phyloP scores from a whole-genome alignment of 768 basidiomycete species.

The Lentinus brumalis region DNA sequence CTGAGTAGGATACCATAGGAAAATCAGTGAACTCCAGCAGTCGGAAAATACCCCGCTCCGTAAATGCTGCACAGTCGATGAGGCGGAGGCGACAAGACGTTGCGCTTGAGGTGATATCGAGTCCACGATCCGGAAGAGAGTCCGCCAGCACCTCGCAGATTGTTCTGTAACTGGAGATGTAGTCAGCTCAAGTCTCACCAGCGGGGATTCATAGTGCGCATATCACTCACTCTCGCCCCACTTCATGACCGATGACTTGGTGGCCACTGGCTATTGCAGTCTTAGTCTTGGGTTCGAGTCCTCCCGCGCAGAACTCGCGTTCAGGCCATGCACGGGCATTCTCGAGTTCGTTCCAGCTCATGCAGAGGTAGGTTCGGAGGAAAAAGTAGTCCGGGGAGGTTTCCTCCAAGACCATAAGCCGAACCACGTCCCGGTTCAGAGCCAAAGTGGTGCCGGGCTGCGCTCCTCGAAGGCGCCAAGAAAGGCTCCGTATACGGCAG shows the following conservation, averaged over 20 bases:
- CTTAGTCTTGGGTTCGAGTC: no score
- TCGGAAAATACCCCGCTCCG: neutral
- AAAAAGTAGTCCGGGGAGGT: neutral
- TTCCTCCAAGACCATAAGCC: constrained; percentile 1
- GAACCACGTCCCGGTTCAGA: neutral
- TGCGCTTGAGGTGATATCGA: constrained; percentile 2
- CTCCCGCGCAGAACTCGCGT: neutral
- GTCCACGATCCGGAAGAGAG: neutral
- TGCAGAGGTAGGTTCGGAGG: constrained; percentile 2
- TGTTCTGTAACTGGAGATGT: neutral
- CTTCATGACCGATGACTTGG: no score
- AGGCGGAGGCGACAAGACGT: constrained; percentile 8
- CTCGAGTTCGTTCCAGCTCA: neutral
- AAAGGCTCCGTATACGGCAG: no score
- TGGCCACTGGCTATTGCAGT: no score
- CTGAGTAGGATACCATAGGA: constrained; percentile 7
- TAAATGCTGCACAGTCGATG: constrained; percentile 8
- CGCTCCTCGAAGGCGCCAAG: no score
- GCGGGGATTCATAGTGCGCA: no score
- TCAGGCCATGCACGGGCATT: constrained; percentile 2
- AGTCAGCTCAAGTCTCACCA: no score
- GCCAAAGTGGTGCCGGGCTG: neutral
- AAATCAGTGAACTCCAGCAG: constrained; percentile 10
- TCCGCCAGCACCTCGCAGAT: neutral
- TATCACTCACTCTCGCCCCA: no score